phyloP scores from a whole-genome alignment of 2,329 filamentous ascomycete species.

The Balansia obtecta region DNA sequence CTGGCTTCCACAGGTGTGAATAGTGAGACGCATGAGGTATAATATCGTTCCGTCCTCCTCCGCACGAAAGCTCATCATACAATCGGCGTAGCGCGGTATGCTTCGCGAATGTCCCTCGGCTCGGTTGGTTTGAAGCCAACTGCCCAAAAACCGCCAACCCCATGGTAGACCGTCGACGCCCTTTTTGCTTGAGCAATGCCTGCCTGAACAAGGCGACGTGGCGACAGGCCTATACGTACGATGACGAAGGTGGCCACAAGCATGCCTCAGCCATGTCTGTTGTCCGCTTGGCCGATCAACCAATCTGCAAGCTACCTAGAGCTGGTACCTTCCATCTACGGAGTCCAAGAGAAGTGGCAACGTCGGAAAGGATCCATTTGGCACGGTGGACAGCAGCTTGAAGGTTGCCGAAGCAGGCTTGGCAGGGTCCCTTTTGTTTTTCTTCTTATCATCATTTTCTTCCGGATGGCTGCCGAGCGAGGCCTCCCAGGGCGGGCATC shows the following conservation, averaged over 20 bases:
- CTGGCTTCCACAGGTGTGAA: too few relatives aligned
- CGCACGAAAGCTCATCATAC: neutral
- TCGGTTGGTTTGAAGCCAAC: neutral
- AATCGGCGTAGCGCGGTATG: neutral
- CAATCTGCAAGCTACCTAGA: too few relatives aligned
- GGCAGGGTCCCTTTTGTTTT: neutral
- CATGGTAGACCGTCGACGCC: too few relatives aligned
- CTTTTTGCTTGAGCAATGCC: too few relatives aligned
- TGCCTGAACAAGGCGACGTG: neutral
- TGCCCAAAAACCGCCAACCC: too few relatives aligned
- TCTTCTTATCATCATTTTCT: neutral
- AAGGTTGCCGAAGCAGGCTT: neutral
- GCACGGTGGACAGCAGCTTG: neutral
- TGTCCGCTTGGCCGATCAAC: too few relatives aligned
- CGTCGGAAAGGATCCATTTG: neutral
- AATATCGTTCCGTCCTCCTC: neutral
- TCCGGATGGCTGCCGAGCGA: conserved; percentile 8
- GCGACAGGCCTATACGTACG: too few relatives aligned
- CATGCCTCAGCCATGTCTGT: too few relatives aligned
- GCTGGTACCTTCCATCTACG: neutral
- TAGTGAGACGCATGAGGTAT: too few relatives aligned
- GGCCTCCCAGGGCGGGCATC: conserved; percentile 5
- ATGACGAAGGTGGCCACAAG: too few relatives aligned
- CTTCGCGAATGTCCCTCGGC: neutral
- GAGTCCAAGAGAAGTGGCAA: neutral